Evolutionary conservation across 768 basidiomycete genomes (phyloP), one percentile per base, ranked within the genome.

Genomic region (Trametes elegans): DNA sequence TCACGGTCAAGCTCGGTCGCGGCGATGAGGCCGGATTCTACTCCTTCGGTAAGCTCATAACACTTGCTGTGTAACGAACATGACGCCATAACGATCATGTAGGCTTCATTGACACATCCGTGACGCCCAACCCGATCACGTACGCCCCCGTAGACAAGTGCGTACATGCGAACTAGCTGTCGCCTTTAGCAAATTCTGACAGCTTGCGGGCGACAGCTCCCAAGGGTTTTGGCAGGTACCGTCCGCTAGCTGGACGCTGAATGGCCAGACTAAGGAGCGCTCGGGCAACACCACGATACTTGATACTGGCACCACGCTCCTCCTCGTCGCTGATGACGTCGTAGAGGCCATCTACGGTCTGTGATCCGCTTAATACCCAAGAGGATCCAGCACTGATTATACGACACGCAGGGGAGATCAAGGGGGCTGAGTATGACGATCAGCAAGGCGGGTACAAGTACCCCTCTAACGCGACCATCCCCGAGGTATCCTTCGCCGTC

Each of bases 141-240:
- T 65, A 68, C 51, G 64, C 65, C n/a, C 21, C 47, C 7, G 64
- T 68, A 3, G 64, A 68, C 53, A 64, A 62, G 67, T 68, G 38
- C 9, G 64, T 49, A 8, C 40, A 7, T 42, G 9, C 34, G 16
- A n/a, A 45, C 9, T 28, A 5, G 16, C 13, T n/a, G 2, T 41
- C 27, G 31, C 7, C 11, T 14, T 38, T 46, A 7, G 31, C 10
- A 16, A 34, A 47, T 26, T 46, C 61, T 41, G 44, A 49, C 40
- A 47, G 35, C 36, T 38, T 41, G 16, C 18, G 16, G 44, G 57
- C 7, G 43, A 57, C 56, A 71, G 67, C 55, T 72, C 70, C 7
- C 65, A 70, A 53, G 73, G 74, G 39, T 75, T 73, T 66, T 75
- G 74, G 74, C 68, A 71, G 63, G 70, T 74, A 28, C 44, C 58